Percentiles rank a stretch among this genome's conserved stretches.
phyloP scores from a whole-genome alignment of 108 stramenopile genomes.

The Nitzschia palea region DNA sequence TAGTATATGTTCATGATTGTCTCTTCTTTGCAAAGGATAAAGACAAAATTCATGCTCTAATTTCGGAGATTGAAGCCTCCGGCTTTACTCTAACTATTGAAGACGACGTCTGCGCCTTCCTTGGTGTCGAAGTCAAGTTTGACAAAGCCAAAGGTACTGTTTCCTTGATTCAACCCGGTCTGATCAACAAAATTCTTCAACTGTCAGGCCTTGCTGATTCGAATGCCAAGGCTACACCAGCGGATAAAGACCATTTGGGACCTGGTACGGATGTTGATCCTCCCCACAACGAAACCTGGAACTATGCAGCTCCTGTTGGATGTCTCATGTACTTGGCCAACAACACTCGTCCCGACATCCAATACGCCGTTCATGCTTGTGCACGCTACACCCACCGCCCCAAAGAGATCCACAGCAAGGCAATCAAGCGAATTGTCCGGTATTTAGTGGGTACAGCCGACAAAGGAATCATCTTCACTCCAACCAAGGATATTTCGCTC shows the following conservation, averaged over 20 bases:
- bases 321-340: constrained; percentile 30
- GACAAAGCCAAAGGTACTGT: constrained; percentile 2
- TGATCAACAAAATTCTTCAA: constrained; percentile 22
- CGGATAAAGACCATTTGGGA: no score
- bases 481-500: constrained; percentile 15
- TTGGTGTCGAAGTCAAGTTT: constrained; percentile 40
- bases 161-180: constrained; percentile 27
- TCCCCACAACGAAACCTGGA: no score
- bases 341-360: constrained; percentile 31
- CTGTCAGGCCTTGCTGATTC: no score
- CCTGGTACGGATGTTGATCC: no score
- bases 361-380: constrained; percentile 23
- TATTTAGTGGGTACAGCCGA: constrained; percentile 39
- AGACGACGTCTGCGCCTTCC: constrained; percentile 34
- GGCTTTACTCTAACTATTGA: constrained; percentile 20
- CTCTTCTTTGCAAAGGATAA: constrained; percentile 1
- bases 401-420: constrained; percentile 21
- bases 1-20: constrained; percentile 19
- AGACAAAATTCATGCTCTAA: constrained; percentile 9
- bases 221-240: no score
- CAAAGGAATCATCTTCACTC: constrained; percentile 29
- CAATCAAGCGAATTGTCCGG: constrained; percentile 38
- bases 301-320: constrained; percentile 41
- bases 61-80: neutral
- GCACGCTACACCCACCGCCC: constrained; percentile 29